Evolutionary conservation across 1,139 yeast genomes (phyloP).

Genomic region (Sugiyamaella novakii): DNA sequence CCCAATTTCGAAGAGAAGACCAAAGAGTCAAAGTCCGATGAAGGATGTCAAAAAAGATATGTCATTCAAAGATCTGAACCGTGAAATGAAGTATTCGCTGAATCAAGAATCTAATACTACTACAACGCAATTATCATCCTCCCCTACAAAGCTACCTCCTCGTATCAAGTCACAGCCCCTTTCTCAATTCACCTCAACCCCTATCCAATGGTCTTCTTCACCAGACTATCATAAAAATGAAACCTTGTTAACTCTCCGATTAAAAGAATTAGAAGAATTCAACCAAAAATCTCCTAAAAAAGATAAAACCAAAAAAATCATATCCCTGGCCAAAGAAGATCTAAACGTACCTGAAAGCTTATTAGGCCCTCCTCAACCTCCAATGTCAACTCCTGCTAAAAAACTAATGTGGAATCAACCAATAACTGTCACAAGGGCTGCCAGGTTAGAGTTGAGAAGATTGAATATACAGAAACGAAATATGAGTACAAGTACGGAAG

Average conservation of each 20-base stretch:
- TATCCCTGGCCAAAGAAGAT: not conserved
- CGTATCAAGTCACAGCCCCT: not conserved
- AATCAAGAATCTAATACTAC: not conserved
- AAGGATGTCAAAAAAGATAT: not conserved
- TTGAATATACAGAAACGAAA: slow-evolving; percentile 12
- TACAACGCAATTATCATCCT: too few species aligned
- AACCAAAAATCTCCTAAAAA: not conserved
- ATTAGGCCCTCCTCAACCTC: not conserved
- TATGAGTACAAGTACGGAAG: slow-evolving; percentile 8
- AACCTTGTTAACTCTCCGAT: slow-evolving; percentile 29
- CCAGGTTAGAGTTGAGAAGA: slow-evolving; percentile 13
- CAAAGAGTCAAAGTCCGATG: not conserved
- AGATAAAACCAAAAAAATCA: not conserved
- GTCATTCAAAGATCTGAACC: not conserved
- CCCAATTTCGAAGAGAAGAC: not conserved
- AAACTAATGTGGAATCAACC: slow-evolving; percentile 22
- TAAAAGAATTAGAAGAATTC: slow-evolving; percentile 1
- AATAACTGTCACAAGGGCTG: slow-evolving; percentile 13
- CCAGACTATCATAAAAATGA: slow-evolving; percentile 41
- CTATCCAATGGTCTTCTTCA: slow-evolving; percentile 39
- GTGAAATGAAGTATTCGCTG: not conserved
- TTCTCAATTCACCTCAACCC: slow-evolving; percentile 12
- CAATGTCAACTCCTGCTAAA: slow-evolving; percentile 9
- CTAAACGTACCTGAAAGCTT: not conserved
- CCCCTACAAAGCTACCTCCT: not conserved